Evolutionary conservation across 495 filamentous ascomycete genomes (phyloP).

Genomic region (Aspergillus kassunensis): DNA sequence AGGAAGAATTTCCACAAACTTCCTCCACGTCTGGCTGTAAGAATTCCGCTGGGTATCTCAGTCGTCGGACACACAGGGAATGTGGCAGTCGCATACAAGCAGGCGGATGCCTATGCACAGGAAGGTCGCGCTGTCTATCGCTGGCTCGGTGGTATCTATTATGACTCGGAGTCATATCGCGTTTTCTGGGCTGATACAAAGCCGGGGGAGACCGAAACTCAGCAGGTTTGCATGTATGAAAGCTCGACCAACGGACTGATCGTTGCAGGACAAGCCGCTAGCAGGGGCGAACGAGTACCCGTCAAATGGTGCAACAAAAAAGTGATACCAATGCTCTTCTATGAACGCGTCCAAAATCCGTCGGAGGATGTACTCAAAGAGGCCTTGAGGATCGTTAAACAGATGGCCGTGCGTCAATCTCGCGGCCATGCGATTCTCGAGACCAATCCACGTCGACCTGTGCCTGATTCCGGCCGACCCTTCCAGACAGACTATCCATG

Average conservation of each 20-base stretch:
- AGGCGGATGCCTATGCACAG: conserved; percentile 1
- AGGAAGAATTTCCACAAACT: conserved; percentile 17
- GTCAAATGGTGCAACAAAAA: conserved; percentile 19
- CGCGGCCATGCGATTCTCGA: background rate
- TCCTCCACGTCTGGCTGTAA: conserved; percentile 31
- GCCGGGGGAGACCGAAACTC: conserved; percentile 22
- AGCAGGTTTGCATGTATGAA: conserved; percentile 30
- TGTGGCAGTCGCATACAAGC: conserved; percentile 22
- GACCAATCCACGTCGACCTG: background rate
- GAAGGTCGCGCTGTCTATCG: conserved; percentile 26
- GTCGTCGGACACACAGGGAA: conserved; percentile 29
- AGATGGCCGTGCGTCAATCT: conserved; percentile 4
- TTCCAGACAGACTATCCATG: background rate
- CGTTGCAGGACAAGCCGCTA: conserved; percentile 19
- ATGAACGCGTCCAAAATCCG: conserved; percentile 35
- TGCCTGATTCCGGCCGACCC: background rate
- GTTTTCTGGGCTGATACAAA: conserved; percentile 33
- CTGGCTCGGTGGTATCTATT: conserved; percentile 44
- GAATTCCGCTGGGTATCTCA: background rate
- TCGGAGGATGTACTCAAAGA: conserved; percentile 10
- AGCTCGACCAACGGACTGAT: conserved; percentile 22
- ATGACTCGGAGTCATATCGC: conserved; percentile 17
- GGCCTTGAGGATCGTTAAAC: conserved; percentile 7
- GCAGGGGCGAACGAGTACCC: conserved; percentile 22
- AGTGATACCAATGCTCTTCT: conserved; percentile 30